Conservation (phyloP, 345 rosid species). For the Anacardium occidentale region DNA sequence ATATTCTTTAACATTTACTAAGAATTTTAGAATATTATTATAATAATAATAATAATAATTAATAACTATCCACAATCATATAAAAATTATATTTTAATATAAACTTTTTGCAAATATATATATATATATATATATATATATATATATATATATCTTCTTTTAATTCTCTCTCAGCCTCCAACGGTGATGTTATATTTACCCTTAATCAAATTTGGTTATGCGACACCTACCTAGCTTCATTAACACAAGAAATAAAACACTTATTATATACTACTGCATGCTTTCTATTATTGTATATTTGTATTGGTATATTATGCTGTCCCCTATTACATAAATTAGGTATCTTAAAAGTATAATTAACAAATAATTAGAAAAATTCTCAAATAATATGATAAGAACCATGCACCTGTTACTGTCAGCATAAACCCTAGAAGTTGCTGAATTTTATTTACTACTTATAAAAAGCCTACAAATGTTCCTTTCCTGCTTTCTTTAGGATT, state of each 20-base stretch:
- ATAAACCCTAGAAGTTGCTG: conserved; percentile 1
- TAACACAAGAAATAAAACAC: not conserved
- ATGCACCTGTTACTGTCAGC: not conserved
- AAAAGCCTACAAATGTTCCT: not conserved
- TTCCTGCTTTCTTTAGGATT: conserved; percentile 8
- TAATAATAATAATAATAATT: no score
- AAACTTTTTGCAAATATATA: not conserved
- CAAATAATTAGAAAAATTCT: not conserved
- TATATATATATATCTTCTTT: not conserved
- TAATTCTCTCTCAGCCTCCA: no score
- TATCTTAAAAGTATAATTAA: not conserved
- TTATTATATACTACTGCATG: not conserved
- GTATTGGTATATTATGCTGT: not conserved
- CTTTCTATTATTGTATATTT: not conserved
- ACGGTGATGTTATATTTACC: not conserved
- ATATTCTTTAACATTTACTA: no score
- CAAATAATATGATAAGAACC: not conserved
- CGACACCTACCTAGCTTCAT: not conserved
- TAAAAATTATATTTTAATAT: no score
- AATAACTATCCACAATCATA: not conserved
- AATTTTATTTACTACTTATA: not conserved
- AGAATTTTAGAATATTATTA: no score
- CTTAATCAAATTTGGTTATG: not conserved
- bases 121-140: not conserved
- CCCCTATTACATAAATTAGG: conserved; percentile 1